phyloP scores from a whole-genome alignment of 2,329 filamentous ascomycete genomes.

The Sporothrix curviconia region DNA sequence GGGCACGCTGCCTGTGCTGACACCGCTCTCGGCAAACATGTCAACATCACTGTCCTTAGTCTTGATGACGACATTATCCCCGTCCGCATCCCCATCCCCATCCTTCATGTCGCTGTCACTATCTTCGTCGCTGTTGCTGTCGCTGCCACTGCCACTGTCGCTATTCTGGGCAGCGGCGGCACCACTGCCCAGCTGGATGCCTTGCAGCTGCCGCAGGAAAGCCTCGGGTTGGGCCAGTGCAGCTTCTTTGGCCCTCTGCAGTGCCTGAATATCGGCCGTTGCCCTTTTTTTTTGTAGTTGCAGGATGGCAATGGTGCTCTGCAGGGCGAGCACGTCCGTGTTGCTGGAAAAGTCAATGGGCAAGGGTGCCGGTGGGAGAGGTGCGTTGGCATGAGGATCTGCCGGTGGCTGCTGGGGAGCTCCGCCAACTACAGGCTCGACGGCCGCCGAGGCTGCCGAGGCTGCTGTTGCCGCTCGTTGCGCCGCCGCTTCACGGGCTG shows the following conservation, averaged over 20 bases:
- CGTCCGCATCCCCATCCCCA: slow-evolving; percentile 9
- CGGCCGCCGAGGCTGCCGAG: background rate
- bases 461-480: background rate
- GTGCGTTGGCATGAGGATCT: too few relatives aligned
- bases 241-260: slow-evolving; percentile 63
- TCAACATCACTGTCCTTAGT: too few relatives aligned
- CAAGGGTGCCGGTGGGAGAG: slow-evolving; percentile 40
- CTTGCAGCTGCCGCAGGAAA: slow-evolving; percentile 62
- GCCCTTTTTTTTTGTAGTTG: slow-evolving; percentile 80
- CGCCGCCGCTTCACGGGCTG: slow-evolving; percentile 11
- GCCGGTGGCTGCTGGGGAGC: too few relatives aligned
- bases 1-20: too few relatives aligned
- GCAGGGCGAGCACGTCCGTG: slow-evolving; percentile 79
- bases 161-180: slow-evolving; percentile 25
- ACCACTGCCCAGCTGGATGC: slow-evolving; percentile 38
- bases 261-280: slow-evolving; percentile 62
- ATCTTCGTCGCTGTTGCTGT: slow-evolving; percentile 25
- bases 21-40: too few relatives aligned
- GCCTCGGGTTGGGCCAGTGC: slow-evolving; percentile 64
- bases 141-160: slow-evolving; percentile 27
- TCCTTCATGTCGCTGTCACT: too few relatives aligned
- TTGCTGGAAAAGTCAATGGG: slow-evolving; percentile 59
- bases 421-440: background rate
- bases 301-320: slow-evolving; percentile 76
- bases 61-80: too few relatives aligned